Evolutionary conservation across 495 filamentous ascomycete species (phyloP).

Genomic region (Penicillium verhagenii): DNA sequence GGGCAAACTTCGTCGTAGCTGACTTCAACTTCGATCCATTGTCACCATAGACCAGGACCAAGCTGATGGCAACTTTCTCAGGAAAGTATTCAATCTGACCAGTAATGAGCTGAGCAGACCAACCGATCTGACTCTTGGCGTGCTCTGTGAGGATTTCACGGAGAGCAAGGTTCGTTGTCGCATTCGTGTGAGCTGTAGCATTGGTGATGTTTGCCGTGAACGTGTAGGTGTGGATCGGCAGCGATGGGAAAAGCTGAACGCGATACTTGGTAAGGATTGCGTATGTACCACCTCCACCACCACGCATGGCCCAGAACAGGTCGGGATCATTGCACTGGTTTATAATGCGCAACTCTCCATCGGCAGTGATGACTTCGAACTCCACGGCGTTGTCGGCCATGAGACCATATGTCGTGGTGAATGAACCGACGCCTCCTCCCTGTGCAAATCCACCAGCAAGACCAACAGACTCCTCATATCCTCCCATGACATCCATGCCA

Average conservation of each 20-base stretch:
- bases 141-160: slow-evolving; percentile 13
- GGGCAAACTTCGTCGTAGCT: slow-evolving; percentile 9
- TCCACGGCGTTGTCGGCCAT: slow-evolving; percentile 22
- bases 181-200: not conserved
- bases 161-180: slow-evolving; percentile 9
- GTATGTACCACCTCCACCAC: slow-evolving; percentile 34
- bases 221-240: slow-evolving; percentile 18
- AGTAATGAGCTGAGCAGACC: slow-evolving; percentile 14
- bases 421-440: slow-evolving; percentile 19
- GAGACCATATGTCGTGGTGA: slow-evolving; percentile 17
- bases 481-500: slow-evolving; percentile 23
- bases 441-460: slow-evolving; percentile 24
- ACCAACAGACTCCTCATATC: slow-evolving; percentile 21
- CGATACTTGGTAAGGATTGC: slow-evolving; percentile 25
- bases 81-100: slow-evolving; percentile 19
- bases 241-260: slow-evolving; percentile 15
- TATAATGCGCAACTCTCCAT: slow-evolving; percentile 41
- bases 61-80: slow-evolving; percentile 4
- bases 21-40: slow-evolving; percentile 16
- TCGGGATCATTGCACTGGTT: slow-evolving; percentile 48
- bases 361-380: slow-evolving; percentile 46
- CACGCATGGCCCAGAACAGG: slow-evolving; percentile 51
- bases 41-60: slow-evolving; percentile 16
- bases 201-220: slow-evolving; percentile 21
- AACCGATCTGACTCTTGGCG: slow-evolving; percentile 9